phyloP scores from a whole-genome alignment of 768 basidiomycete genomes.

The Rhodotorula paludigena region DNA sequence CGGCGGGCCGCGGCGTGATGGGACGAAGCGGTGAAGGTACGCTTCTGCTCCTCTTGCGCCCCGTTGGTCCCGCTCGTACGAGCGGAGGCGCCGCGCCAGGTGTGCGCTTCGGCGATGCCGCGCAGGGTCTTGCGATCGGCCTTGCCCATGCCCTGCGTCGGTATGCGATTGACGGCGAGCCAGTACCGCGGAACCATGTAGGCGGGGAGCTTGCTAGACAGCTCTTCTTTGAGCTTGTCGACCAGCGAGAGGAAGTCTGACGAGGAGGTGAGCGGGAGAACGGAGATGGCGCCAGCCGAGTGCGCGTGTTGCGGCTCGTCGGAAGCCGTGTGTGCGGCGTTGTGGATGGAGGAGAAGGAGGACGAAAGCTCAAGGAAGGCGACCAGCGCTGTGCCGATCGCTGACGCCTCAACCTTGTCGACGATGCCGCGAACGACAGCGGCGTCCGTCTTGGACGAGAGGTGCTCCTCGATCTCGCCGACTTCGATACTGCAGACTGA shows the following conservation, averaged over 20 bases:
- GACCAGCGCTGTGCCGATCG: constrained; percentile 28
- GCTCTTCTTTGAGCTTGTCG: constrained; percentile 1
- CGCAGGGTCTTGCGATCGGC: constrained; percentile 31
- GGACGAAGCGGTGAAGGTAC: not conserved
- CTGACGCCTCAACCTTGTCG: constrained; percentile 31
- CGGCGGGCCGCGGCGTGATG: constrained; percentile 13
- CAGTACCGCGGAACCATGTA: constrained; percentile 39
- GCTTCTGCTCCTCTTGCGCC: not conserved
- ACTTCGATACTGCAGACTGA: constrained; percentile 30
- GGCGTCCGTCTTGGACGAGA: constrained; percentile 12
- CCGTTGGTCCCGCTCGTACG: not conserved
- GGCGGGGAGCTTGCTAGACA: constrained; percentile 19
- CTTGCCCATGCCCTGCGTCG: constrained; percentile 39
- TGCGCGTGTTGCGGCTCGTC: constrained; percentile 4
- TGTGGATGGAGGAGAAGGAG: not conserved
- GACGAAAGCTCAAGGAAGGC: constrained; percentile 34
- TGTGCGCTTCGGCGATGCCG: constrained; percentile 11
- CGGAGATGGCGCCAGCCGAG: not conserved
- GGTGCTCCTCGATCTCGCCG: constrained; percentile 38
- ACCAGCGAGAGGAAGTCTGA: constrained; percentile 6
- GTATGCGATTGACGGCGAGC: constrained; percentile 30
- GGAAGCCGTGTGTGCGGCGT: not conserved
- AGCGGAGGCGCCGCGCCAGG: constrained; percentile 6
- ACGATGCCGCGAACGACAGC: constrained; percentile 32
- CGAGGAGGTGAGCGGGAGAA: not conserved